Conservation (phyloP, 176 grass and related monocot species). For the Oryza rufipogon region DNA sequence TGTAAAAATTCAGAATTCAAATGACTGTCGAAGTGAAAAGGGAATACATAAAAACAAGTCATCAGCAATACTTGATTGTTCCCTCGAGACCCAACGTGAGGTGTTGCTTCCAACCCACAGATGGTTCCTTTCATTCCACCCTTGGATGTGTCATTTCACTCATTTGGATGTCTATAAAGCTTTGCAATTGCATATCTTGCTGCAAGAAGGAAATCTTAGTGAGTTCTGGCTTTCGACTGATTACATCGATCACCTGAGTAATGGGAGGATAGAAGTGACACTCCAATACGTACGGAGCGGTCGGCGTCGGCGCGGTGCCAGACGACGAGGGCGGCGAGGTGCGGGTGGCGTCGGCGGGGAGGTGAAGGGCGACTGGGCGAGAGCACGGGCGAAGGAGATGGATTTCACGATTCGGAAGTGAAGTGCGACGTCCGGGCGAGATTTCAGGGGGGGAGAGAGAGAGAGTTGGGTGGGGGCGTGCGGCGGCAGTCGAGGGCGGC, state of each 20-base stretch:
- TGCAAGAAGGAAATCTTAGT: constrained; percentile 81
- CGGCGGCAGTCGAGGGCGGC: too few relatives aligned
- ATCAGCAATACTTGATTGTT: constrained; percentile 65
- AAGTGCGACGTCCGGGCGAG: too few relatives aligned
- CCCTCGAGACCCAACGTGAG: constrained; percentile 90
- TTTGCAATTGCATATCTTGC: constrained; percentile 87
- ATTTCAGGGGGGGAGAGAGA: too few relatives aligned
- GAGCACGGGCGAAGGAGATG: too few relatives aligned
- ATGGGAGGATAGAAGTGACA: constrained; percentile 12
- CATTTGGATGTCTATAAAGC: constrained; percentile 58
- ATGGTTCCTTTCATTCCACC: constrained; percentile 53
- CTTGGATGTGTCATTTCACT: background rate
- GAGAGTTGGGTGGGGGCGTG: too few relatives aligned
- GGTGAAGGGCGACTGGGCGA: too few relatives aligned
- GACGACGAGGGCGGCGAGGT: too few relatives aligned
- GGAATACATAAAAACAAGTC: background rate
- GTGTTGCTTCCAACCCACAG: constrained; percentile 75
- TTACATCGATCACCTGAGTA: constrained; percentile 68
- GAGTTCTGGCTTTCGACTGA: constrained; percentile 62
- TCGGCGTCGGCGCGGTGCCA: too few relatives aligned
- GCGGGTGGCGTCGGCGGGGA: too few relatives aligned
- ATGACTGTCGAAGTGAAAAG: background rate
- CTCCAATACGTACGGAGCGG: background rate
- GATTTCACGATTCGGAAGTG: too few relatives aligned
- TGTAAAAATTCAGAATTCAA: background rate